Percentiles rank a stretch among this genome's conserved stretches.
phyloP scores from a whole-genome alignment of 2,329 filamentous ascomycete genomes.

The Magnaporthiopsis rhizophila region DNA sequence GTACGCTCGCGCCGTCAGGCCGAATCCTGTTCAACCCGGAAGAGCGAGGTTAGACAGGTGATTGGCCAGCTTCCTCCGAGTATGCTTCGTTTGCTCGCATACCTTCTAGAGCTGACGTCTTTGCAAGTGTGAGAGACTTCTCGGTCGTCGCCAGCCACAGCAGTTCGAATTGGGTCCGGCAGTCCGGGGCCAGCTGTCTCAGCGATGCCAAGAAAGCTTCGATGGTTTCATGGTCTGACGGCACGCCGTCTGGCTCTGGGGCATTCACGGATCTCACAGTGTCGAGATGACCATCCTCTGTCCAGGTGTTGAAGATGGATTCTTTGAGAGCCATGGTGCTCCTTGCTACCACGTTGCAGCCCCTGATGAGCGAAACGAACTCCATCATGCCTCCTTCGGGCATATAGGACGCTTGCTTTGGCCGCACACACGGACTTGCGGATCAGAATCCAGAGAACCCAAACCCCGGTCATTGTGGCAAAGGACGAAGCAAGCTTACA shows the following conservation, averaged over 20 bases:
- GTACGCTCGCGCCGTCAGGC: constrained; percentile 20
- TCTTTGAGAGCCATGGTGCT: constrained; percentile 9
- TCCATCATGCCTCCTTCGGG: constrained; percentile 28
- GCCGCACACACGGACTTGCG: not conserved
- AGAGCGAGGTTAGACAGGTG: not conserved
- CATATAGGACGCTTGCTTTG: constrained; percentile 28
- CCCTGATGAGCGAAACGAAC: constrained; percentile 30
- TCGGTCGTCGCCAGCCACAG: constrained; percentile 23
- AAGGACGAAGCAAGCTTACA: not conserved
- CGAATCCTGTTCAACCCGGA: constrained; percentile 14
- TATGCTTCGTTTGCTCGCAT: not conserved
- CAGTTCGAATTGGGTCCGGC: constrained; percentile 22
- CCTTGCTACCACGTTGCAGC: constrained; percentile 21
- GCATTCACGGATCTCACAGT: constrained; percentile 6
- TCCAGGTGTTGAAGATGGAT: constrained; percentile 16
- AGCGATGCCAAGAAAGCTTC: constrained; percentile 22
- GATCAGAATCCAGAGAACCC: not conserved
- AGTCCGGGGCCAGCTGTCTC: constrained; percentile 21
- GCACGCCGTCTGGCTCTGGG: not conserved
- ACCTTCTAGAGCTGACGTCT: constrained; percentile 22
- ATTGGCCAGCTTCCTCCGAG: not conserved
- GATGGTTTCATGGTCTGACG: constrained; percentile 15
- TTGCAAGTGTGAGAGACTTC: constrained; percentile 18
- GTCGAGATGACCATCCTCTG: constrained; percentile 18
- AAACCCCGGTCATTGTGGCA: not conserved